Base-by-base conservation (phyloP, 768 basidiomycete species). In the Russula griseocarnosa region DNA sequence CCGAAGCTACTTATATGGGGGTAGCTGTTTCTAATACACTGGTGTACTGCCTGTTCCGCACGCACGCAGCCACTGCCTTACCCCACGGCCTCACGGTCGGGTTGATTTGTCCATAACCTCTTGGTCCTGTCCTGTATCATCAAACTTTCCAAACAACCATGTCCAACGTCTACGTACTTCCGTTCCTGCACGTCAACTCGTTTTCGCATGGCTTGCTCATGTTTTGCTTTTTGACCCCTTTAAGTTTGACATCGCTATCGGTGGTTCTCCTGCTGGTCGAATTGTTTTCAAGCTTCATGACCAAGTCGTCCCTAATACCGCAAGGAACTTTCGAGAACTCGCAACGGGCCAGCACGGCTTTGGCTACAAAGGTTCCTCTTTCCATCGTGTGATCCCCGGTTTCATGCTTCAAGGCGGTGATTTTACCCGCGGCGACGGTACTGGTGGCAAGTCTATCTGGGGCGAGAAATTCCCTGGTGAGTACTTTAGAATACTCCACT, bases 371-470 rank as follows among this genome's bases (percentile, higher is more conserved):
- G 42, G 42, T 7, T 20, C 7, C 18, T n/a, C 20, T 44, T 44
- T 44, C 42, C 42, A 20, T 4, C 42, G 20, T 7, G 20, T 44
- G 16, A n/a, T 44, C 18, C 42, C 42, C 11, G 0, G 14, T 0
- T 36, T 36, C 0, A 94, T 73, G 32, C 32, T 32, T 32, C 32
- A 32, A 8, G 32, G 8, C 32, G 32, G 32, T 32, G 32, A 32
- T 32, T 96, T 95, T 74, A 88, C 86, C 67, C 58, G 66, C 14
- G 64, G 66, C 55, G 75, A 79, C 60, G 90, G 90, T 20, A 90
- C 88, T 11, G 90, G 90, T 64, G 91, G 90, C 54, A 89, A 86
- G 76, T 88, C 86, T 28, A 90, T 90, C 72, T 90, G 88, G 64
- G 88, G 88, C 66, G 77, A 78, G 52, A 86, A 83, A 70, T 90